A percentile compares a stretch with the other conserved stretches of the same genome.
These are phyloP conservation scores for Anethum foeniculum DNA, from an alignment of 140 eudicot genomes.

Conservation along the genomic window DNA sequence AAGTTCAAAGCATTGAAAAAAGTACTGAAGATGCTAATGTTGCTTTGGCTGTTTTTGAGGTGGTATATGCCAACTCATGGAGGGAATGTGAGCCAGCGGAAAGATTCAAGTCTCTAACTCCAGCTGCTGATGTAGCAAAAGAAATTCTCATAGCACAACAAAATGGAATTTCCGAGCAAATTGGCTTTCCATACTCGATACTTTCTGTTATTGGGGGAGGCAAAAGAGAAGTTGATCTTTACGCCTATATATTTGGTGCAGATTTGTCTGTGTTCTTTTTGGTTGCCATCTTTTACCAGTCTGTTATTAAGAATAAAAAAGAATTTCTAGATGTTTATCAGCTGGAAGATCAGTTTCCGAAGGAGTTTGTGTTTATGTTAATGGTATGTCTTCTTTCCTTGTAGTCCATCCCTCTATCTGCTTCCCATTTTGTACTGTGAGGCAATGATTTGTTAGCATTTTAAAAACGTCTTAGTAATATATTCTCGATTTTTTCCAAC, in stretches of 20 bases:
- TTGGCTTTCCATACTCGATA: slow-evolving; percentile 75
- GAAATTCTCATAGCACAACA: slow-evolving; percentile 65
- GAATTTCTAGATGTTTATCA: slow-evolving; percentile 92
- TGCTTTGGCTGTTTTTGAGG: slow-evolving; percentile 88
- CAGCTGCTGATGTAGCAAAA: slow-evolving; percentile 94
- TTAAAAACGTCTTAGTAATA: background rate
- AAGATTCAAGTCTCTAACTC: slow-evolving; percentile 75
- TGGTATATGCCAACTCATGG: slow-evolving; percentile 67
- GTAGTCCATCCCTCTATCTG: background rate
- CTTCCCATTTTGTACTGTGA: background rate
- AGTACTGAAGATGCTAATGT: slow-evolving; percentile 68
- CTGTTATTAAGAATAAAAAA: slow-evolving; percentile 78
- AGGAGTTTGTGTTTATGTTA: slow-evolving; percentile 79
- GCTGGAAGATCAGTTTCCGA: slow-evolving; percentile 98
- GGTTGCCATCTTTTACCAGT: slow-evolving; percentile 90
- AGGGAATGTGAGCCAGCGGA: slow-evolving; percentile 54
- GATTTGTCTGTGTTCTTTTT: slow-evolving; percentile 86
- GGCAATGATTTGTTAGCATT: background rate
- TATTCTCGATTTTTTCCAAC: background rate
- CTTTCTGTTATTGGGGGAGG: slow-evolving; percentile 96
- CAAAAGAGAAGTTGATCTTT: slow-evolving; percentile 86
- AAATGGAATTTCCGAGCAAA: slow-evolving; percentile 41
- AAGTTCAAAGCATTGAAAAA: slow-evolving; percentile 88
- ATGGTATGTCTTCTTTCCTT: slow-evolving; percentile 46
- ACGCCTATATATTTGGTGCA: slow-evolving; percentile 92